Evolutionary conservation across 2,329 filamentous ascomycete species (phyloP).

Genomic region (Corynespora cassiicola): DNA sequence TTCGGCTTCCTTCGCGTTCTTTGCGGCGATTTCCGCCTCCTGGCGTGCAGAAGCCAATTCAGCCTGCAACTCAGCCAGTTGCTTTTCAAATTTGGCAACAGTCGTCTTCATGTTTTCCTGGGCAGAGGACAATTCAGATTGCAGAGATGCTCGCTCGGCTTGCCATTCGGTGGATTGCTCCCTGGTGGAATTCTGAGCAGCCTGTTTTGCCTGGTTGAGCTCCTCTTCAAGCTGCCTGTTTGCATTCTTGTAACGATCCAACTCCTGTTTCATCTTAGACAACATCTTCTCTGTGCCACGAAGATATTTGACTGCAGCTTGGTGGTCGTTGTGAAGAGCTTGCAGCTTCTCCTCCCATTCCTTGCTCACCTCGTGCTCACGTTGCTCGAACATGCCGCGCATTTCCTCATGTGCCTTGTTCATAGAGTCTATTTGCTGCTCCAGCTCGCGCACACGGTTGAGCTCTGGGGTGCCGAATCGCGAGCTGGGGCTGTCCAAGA

Average conservation of each 20-base stretch:
- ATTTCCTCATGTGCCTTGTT: conserved; percentile 85
- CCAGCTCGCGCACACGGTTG: conserved; percentile 79
- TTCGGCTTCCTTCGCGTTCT: conserved; percentile 59
- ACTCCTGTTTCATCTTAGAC: conserved; percentile 96
- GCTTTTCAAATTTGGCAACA: conserved; percentile 71
- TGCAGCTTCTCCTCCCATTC: conserved; percentile 91
- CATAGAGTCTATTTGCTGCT: conserved; percentile 82
- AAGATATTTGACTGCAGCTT: conserved; percentile 96
- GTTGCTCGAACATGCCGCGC: conserved; percentile 75
- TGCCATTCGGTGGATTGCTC: conserved; percentile 72
- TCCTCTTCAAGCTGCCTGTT: conserved; percentile 84
- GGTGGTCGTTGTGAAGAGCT: conserved; percentile 95
- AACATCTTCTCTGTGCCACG: conserved; percentile 99
- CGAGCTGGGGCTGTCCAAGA: conserved; percentile 75
- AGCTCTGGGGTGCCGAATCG: conserved; percentile 80
- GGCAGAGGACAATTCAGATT: conserved; percentile 71
- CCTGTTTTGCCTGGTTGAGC: conserved; percentile 64
- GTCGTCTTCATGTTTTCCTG: conserved; percentile 73
- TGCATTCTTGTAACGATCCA: conserved; percentile 88
- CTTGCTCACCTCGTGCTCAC: conserved; percentile 85
- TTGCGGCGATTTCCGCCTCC: conserved; percentile 72
- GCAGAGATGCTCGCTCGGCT: conserved; percentile 71
- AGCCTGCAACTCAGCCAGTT: conserved; percentile 71
- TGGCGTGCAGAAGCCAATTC: conserved; percentile 70
- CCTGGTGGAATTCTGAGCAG: conserved; percentile 44